Evolutionary conservation across 2,329 filamentous ascomycete species (phyloP).

Genomic region (Eutypa lata): DNA sequence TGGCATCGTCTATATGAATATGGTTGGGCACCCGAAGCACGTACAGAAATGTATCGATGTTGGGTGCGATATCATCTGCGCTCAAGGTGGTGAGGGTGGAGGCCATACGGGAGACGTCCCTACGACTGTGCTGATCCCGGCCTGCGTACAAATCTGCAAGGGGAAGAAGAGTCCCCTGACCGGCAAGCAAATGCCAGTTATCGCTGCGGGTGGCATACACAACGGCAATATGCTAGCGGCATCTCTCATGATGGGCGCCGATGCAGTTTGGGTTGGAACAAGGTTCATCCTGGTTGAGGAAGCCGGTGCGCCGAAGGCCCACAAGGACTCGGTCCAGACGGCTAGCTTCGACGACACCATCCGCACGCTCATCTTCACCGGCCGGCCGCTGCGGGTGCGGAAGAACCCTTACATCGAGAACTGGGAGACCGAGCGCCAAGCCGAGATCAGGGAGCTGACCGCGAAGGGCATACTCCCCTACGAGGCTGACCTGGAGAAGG

Average conservation of each 20-base stretch:
- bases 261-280: slow-evolving; percentile 94
- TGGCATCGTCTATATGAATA: slow-evolving; percentile 98
- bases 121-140: slow-evolving; percentile 87
- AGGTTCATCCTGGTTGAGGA: slow-evolving; percentile 93
- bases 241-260: slow-evolving; percentile 86
- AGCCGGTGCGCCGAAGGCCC: slow-evolving; percentile 86
- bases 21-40: slow-evolving; percentile 99
- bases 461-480: slow-evolving; percentile 88
- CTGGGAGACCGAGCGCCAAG: slow-evolving; percentile 89
- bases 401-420: slow-evolving; percentile 91
- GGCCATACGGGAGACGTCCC: slow-evolving; percentile 95
- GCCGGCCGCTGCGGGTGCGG: slow-evolving; percentile 87
- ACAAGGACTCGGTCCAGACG: slow-evolving; percentile 93
- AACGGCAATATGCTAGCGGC: slow-evolving; percentile 89
- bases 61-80: slow-evolving; percentile 94
- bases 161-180: slow-evolving; percentile 84
- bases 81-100: slow-evolving; percentile 95
- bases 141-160: slow-evolving; percentile 78
- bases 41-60: slow-evolving; percentile 92
- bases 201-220: slow-evolving; percentile 92
- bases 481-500: slow-evolving; percentile 87
- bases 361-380: slow-evolving; percentile 97
- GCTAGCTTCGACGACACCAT: slow-evolving; percentile 93
- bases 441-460: slow-evolving; percentile 91
- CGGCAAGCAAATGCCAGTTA: slow-evolving; percentile 81